phyloP scores from a whole-genome alignment of 345 rosid species.

The Garcia nutans region DNA sequence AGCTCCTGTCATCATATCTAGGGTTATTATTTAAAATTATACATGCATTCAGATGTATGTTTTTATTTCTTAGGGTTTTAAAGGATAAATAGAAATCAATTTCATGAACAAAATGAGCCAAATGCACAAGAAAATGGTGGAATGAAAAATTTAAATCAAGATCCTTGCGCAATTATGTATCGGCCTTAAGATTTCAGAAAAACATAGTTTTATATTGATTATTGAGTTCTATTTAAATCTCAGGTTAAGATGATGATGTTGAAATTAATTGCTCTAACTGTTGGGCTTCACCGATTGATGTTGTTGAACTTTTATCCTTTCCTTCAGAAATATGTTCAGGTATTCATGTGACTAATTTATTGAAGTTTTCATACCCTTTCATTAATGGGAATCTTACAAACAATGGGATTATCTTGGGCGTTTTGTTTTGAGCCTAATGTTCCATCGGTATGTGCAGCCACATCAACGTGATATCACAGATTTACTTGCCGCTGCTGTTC shows the following conservation, averaged over 20 bases:
- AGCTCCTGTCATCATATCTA: not conserved
- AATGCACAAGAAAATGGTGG: not conserved
- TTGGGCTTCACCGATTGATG: constrained; percentile 86
- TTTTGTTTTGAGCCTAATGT: not conserved
- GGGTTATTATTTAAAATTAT: not conserved
- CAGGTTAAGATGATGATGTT: constrained; percentile 95
- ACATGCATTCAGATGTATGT: not conserved
- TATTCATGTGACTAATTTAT: constrained; percentile 26
- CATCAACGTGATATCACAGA: constrained; percentile 86
- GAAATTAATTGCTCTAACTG: constrained; percentile 80
- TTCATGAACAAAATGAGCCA: not conserved
- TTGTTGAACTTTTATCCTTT: constrained; percentile 72
- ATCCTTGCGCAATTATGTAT: not conserved
- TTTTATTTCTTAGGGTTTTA: not conserved
- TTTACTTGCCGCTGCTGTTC: constrained; percentile 93
- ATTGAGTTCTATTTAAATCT: constrained; percentile 14
- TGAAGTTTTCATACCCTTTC: not conserved
- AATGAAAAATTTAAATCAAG: not conserved
- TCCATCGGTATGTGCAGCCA: constrained; percentile 56
- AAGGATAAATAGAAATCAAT: not conserved
- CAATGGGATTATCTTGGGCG: not conserved
- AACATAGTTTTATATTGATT: not conserved
- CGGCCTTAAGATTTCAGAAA: not conserved
- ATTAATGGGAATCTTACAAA: constrained; percentile 7
- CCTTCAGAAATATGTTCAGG: constrained; percentile 84